phyloP scores from a whole-genome alignment of 1,284 basidiomycete genomes.

The Inonotus hispidus region DNA sequence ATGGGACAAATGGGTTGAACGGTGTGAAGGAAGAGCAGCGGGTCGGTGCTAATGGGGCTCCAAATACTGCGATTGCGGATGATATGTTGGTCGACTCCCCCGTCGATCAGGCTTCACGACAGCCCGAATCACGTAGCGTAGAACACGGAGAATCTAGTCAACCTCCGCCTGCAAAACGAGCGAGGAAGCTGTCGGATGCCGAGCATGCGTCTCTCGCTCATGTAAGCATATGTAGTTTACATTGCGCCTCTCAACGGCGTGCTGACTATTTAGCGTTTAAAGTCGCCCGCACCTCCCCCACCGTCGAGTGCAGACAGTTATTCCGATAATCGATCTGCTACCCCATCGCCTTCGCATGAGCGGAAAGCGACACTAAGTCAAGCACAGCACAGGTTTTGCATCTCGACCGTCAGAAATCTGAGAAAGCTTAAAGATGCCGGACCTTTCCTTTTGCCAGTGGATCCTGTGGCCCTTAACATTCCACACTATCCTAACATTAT shows the following conservation, averaged over 20 bases:
- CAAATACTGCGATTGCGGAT: constrained; percentile 2
- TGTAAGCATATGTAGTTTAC: constrained; percentile 46
- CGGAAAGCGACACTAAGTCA: constrained; percentile 42
- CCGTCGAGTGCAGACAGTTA: constrained; percentile 26
- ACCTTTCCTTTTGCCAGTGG: constrained; percentile 87
- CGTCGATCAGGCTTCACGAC: constrained; percentile 11
- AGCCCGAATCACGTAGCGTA: background rate
- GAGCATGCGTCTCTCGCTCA: constrained; percentile 51
- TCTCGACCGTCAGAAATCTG: constrained; percentile 74
- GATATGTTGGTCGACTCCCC: constrained; percentile 12
- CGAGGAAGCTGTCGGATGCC: constrained; percentile 48
- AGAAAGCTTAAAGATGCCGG: constrained; percentile 84
- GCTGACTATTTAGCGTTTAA: constrained; percentile 45
- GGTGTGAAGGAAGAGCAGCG: constrained; percentile 6
- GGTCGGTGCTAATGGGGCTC: constrained; percentile 5
- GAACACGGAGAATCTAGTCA: constrained; percentile 43
- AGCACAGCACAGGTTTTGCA: constrained; percentile 78
- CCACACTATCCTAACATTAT: constrained; percentile 90
- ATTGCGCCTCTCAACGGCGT: constrained; percentile 47
- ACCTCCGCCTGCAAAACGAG: constrained; percentile 67
- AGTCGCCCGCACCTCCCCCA: constrained; percentile 70
- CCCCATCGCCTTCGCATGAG: constrained; percentile 24
- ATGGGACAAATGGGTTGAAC: constrained; percentile 1
- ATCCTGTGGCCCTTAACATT: constrained; percentile 83
- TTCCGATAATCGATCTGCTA: constrained; percentile 30